Evolutionary conservation across 2,329 filamentous ascomycete species (phyloP), one percentile per base, ranked within the genome.

Genomic region (Biscogniauxia mediterranea): DNA sequence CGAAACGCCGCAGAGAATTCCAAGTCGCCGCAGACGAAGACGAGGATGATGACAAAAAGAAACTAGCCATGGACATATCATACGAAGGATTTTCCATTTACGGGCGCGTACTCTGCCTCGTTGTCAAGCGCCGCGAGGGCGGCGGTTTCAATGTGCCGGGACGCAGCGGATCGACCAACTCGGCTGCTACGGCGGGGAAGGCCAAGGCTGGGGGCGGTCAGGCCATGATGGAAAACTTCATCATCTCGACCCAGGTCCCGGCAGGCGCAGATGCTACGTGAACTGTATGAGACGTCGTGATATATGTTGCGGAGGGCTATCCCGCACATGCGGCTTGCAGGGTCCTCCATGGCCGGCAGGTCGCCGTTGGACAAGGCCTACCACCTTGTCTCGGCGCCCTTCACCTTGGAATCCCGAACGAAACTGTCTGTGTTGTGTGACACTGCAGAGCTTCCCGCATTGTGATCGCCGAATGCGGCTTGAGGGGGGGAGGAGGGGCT

Each of bases 51-150:
- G 90, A 96, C 71, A 96, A 97, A 78, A 97, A 99, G 80, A 98
- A 97, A 75, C 79, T 96, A 69, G 86, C 85, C 20, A 85, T 97
- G 80, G 89, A 90, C 64, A 95, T 94, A 25, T 89, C 88, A 15
- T 99, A 98, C 77, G 93, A 98, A 71, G 94, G 95, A 8, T 98
- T 98, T 77, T 91, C 90, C 69, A 97, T 99, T 72, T 96, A 97
- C 77, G 93, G 95, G 11, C 90, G 92, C 68, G 92, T 97, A 54
- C 81, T 99, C 25, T 98, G 93, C 76, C 82, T 99, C 61, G 90
- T 99, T 8, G 89, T 99, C 71, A 89, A 87, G 75, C 91, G 89
- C 73, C 88, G 89, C 63, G 89, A 88, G 66, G 83, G 80, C 54
- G 80, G 76, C 67, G 83, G 78, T 66, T 74, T 75, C 54, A 75